Percentiles rank a stretch among this genome's conserved stretches.
These are phyloP conservation scores for Pyrenochaeta sp. DNA, from an alignment of 2,329 filamentous ascomycete species.

Conservation along the genomic window DNA sequence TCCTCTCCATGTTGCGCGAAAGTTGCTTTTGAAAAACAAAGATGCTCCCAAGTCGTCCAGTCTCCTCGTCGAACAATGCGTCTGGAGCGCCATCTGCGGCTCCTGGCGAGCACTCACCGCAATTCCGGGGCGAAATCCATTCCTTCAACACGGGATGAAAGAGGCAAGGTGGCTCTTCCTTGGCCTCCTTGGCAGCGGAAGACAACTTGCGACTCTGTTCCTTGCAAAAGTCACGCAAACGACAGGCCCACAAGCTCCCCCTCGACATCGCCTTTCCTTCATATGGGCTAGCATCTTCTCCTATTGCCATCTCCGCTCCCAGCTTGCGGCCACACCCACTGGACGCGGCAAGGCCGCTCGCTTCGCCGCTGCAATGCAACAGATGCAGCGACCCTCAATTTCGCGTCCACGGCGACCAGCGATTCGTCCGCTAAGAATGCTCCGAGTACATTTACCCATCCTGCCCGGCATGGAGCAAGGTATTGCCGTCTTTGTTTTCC, in stretches of 20 bases:
- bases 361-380: background rate
- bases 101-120: background rate
- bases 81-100: background rate
- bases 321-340: background rate
- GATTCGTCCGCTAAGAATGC: background rate
- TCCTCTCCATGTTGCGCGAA: background rate
- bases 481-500: background rate
- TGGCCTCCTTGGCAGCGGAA: slow-evolving; percentile 1
- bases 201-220: background rate
- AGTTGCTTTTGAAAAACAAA: too few species aligned
- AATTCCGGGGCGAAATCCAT: background rate
- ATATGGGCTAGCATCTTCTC: background rate
- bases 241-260: background rate
- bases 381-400: background rate
- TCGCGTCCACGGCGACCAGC: background rate
- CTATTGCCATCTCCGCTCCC: background rate
- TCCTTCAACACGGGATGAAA: background rate
- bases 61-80: background rate
- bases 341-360: background rate
- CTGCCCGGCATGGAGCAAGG: slow-evolving; percentile 1
- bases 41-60: background rate
- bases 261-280: background rate
- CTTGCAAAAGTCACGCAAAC: background rate
- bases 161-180: background rate
- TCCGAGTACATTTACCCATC: background rate